Base-by-base conservation (phyloP, 345 rosid genomes). In the Anacardium occidentale region DNA sequence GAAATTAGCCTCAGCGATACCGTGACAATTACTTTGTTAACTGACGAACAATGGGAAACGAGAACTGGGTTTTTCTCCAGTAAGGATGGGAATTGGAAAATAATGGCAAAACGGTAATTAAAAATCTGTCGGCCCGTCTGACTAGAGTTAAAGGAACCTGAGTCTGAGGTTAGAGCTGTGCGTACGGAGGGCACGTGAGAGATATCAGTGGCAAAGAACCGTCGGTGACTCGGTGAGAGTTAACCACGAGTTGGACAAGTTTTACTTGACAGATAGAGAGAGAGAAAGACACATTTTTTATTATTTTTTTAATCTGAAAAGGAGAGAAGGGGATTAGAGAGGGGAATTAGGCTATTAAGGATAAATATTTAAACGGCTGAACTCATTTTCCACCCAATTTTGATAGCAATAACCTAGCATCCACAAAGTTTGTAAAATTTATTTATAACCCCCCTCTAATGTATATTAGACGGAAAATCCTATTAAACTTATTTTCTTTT, bases 171-270 rank as follows among this genome's bases (percentile, higher is more conserved):
- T 84, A 66, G 24, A 51, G 40, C 5, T 57, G 70, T 20, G 72
- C 63, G 77, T 76, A 65, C 78, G 78, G 89, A 52, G 62, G 83
- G 37, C 86, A 73, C 83, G 79, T 75, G 73, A 70, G 79, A 66
- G 5, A 26, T 64, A 26, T 63, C 34, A 56, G 18, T 53, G 68
- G 44, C 79, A 72, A 62, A 76, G 64, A 73, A 81, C 84, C 92
- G 97, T 93, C 93, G 97, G 93, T 91, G 95, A 86, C 97, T 84
- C 92, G 79, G 72, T 12, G 70, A 71, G 87, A 67, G 86, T 88
- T 61, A 58, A 59, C 79, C 66, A 45, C 86, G 83, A 80, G 83
- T 76, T 58, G 21, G 24, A 34, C 21, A 42, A 14, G 69, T 26
- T 26, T 32, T 70, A 32, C 24, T 25, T 2, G 26, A 59, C 4